Base-by-base conservation (phyloP, 1,139 yeast genomes). In the Sugiyamaella japonica region DNA sequence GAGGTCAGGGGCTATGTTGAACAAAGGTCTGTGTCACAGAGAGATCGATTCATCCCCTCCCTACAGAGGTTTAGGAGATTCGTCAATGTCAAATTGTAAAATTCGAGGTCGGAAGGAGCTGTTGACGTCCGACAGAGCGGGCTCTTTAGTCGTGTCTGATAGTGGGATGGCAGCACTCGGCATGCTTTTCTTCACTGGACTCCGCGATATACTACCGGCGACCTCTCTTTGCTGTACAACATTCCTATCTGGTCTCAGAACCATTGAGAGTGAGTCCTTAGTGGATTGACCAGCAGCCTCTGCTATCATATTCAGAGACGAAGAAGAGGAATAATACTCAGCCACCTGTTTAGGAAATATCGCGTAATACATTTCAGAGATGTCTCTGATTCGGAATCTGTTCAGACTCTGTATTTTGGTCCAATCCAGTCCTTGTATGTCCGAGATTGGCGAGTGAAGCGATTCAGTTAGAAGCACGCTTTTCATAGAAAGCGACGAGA, bases 401-500 rank as follows among this genome's bases (percentile, higher is more conserved):
- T 16, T 38, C 43, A 54, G 25, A 10, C 44, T 20, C 15, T 25
- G 39, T 8, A 48, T 44, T 3, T 51, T 12, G n/a, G 25, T 39
- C 17, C 31, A n/a, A 10, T 44, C 41, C 10, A 53, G 39, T 2
- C 47, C 44, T 16, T 55, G 53, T 31, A 61, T 56, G 46, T 61
- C 66, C 3, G 63, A 56, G 2, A 52, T 48, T 1, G 62, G 62
- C 4, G 38, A 39, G 3, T 39, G 54, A 16, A 56, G 36, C 3
- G 42, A 37, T 5, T 55, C 56, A 1, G 66, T 63, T 17, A 63
- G 48, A 15, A 63, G 54, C 13, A 61, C 56, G 5, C 57, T 38
- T 16, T 50, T 48, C 41, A 53, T 44, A 23, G 46, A 58, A 25
- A 13, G 56, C 52, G 32, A 59, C 48, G 7, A 23, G 15, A 38